phyloP scores from a whole-genome alignment of 2,329 filamentous ascomycete species.

The Lasiodiplodia theobromae region DNA sequence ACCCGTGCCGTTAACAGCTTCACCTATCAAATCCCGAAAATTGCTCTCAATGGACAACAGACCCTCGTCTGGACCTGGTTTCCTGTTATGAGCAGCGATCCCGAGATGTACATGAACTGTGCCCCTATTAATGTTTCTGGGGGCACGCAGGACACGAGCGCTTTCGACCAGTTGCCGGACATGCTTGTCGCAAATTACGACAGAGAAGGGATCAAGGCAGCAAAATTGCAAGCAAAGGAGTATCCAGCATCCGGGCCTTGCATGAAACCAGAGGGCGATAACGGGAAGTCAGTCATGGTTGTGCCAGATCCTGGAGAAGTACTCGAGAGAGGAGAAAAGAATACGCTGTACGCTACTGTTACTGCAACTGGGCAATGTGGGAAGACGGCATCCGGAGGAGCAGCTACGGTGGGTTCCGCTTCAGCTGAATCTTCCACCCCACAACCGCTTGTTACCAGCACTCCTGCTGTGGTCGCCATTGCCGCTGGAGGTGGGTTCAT shows the following conservation, averaged over 20 bases:
- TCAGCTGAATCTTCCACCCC: too few relatives aligned
- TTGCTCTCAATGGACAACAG: slow-evolving; percentile 77
- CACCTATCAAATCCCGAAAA: slow-evolving; percentile 73
- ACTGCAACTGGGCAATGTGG: too few relatives aligned
- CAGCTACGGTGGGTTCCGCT: too few relatives aligned
- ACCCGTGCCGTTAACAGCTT: slow-evolving; percentile 56
- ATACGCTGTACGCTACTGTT: too few relatives aligned
- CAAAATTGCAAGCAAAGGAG: too few relatives aligned
- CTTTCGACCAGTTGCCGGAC: slow-evolving; percentile 69
- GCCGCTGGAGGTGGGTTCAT: neutral
- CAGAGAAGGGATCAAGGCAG: too few relatives aligned
- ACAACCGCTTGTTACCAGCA: neutral
- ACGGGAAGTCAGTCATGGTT: too few relatives aligned
- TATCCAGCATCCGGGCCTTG: too few relatives aligned
- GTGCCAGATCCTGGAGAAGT: neutral
- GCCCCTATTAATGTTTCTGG: slow-evolving; percentile 72
- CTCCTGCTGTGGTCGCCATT: neutral
- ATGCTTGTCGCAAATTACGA: slow-evolving; percentile 76
- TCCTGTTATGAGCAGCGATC: slow-evolving; percentile 77
- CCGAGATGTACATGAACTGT: slow-evolving; percentile 98
- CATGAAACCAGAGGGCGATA: too few relatives aligned
- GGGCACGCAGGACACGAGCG: slow-evolving; percentile 58
- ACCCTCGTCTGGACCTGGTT: slow-evolving; percentile 94
- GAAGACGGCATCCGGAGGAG: too few relatives aligned
- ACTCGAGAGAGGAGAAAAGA: neutral